Evolutionary conservation across 2,329 filamentous ascomycete species (phyloP).

Genomic region (Emmonsiellopsis sp.): DNA sequence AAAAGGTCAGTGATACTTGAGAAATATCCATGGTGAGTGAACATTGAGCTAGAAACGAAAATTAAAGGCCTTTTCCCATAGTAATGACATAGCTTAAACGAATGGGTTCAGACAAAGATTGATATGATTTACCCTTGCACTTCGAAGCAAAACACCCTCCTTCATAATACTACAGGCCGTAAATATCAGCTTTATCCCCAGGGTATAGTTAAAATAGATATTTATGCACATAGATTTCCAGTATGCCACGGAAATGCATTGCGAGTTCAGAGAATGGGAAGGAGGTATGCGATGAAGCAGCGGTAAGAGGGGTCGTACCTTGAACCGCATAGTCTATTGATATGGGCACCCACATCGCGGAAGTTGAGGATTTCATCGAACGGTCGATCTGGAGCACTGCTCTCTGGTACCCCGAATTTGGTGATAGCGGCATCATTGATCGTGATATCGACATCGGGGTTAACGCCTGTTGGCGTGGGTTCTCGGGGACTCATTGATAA

Average conservation of each 20-base stretch:
- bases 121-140: slow-evolving; percentile 50
- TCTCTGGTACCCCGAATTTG: neutral
- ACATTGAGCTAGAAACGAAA: no score
- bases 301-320: slow-evolving; percentile 35
- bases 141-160: slow-evolving; percentile 59
- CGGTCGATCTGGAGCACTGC: slow-evolving; percentile 20
- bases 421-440: neutral
- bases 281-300: no score
- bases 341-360: slow-evolving; percentile 61
- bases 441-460: slow-evolving; percentile 13
- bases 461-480: slow-evolving; percentile 44
- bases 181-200: neutral
- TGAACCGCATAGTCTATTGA: slow-evolving; percentile 51
- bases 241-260: no score
- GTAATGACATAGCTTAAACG: neutral
- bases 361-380: slow-evolving; percentile 63
- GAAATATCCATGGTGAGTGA: neutral
- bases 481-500: slow-evolving; percentile 40
- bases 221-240: no score
- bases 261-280: no score
- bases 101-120: neutral
- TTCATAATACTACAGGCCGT: slow-evolving; percentile 35
- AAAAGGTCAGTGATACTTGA: neutral
- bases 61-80: neutral
- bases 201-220: neutral